Conservation (phyloP, 2,329 filamentous ascomycete species). For the Emmonsia crescens region DNA sequence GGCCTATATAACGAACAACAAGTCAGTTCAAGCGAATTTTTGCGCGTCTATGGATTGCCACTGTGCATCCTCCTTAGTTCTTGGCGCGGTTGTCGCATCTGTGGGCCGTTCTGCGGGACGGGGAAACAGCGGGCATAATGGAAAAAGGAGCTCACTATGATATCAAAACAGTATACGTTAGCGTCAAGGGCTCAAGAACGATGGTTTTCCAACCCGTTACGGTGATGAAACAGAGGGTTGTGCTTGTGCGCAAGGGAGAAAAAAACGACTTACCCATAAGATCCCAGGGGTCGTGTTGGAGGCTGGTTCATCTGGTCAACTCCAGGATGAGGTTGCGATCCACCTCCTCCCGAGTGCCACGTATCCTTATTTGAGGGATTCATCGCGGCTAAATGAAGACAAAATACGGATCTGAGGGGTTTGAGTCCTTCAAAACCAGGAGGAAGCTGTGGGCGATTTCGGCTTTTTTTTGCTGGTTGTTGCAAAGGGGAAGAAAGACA, state of each 20-base stretch:
- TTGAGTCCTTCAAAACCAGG: background rate
- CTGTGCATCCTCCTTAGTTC: background rate
- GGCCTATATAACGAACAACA: conserved; percentile 19
- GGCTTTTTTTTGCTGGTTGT: background rate
- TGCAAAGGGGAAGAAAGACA: background rate
- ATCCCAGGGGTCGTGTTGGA: conserved; percentile 30
- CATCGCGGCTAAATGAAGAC: conserved; percentile 19
- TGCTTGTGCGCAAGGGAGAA: conserved; percentile 3
- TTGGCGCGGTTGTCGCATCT: background rate
- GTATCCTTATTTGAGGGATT: conserved; percentile 34
- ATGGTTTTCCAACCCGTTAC: conserved; percentile 7
- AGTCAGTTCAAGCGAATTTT: background rate
- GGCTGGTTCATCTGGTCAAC: conserved; percentile 34
- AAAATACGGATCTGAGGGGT: background rate
- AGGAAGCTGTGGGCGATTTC: background rate
- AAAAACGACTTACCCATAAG: conserved; percentile 31
- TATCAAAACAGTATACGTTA: background rate
- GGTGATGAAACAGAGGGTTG: background rate
- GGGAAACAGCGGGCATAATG: background rate
- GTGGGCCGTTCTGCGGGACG: background rate
- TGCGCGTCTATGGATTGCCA: background rate
- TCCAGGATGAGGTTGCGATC: conserved; percentile 31
- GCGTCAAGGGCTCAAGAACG: conserved; percentile 2
- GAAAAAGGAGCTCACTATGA: conserved; percentile 1
- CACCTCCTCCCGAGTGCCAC: conserved; percentile 31